Conservation (phyloP, 2,329 filamentous ascomycete genomes). For the Corniculantispora saksenae region DNA sequence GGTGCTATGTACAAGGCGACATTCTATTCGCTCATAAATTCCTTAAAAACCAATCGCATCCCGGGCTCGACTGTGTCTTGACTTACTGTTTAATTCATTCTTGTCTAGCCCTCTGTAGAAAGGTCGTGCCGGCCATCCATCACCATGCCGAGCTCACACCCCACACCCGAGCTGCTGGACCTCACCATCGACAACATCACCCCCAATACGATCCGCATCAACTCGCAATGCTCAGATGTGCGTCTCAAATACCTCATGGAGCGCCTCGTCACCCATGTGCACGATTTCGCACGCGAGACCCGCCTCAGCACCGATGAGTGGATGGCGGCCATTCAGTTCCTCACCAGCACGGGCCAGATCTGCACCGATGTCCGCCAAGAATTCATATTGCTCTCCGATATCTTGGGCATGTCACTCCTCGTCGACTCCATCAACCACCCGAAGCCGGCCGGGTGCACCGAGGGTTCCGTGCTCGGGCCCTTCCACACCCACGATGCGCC, state of each 20-base stretch:
- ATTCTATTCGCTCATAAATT: not conserved
- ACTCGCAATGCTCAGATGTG: constrained; percentile 62
- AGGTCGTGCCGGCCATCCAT: not conserved
- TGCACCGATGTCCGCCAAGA: constrained; percentile 69
- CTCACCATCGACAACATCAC: constrained; percentile 75
- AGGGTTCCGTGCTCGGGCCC: constrained; percentile 78
- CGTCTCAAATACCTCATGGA: constrained; percentile 70
- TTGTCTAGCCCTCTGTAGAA: no score
- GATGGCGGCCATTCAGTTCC: constrained; percentile 69
- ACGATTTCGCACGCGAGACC: constrained; percentile 77
- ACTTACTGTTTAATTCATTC: no score
- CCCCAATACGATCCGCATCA: constrained; percentile 68
- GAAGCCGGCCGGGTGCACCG: constrained; percentile 65
- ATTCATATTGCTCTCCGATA: constrained; percentile 76
- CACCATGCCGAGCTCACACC: not conserved
- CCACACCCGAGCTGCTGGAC: constrained; percentile 37
- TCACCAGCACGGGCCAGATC: constrained; percentile 68
- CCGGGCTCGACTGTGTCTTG: no score
- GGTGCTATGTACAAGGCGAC: not conserved
- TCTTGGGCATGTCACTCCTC: constrained; percentile 72
- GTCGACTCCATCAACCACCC: constrained; percentile 78
- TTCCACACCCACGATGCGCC: constrained; percentile 76
- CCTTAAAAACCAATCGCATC: no score
- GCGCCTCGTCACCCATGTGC: constrained; percentile 69
- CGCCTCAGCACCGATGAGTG: constrained; percentile 71